These are phyloP conservation scores for Harrya chromipes DNA, from an alignment of 768 basidiomycete species.

Conservation along the genomic window DNA sequence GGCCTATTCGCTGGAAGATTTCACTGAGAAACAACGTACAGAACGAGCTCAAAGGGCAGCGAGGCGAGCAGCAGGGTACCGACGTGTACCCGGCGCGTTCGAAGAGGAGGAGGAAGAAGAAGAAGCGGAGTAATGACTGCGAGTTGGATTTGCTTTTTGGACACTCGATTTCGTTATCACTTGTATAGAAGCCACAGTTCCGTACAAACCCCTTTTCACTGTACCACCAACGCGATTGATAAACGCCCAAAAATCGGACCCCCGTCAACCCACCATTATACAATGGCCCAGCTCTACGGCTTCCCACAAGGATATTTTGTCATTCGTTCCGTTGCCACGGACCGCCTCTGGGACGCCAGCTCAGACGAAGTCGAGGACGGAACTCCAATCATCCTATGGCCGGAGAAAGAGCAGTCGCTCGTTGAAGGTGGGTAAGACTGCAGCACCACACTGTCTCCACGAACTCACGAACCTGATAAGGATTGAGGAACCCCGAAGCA, in stretches of 20 bases:
- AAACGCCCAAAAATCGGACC: neutral
- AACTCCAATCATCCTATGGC: slow-evolving; percentile 57
- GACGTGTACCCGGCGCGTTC: slow-evolving; percentile 28
- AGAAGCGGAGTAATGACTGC: neutral
- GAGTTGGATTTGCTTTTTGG: neutral
- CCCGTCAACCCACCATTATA: neutral
- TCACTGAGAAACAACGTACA: slow-evolving; percentile 52
- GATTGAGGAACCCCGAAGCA: slow-evolving; percentile 60
- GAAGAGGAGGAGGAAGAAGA: slow-evolving; percentile 23
- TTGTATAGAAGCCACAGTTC: neutral
- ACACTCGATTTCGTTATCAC: too few relatives aligned
- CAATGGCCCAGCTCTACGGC: slow-evolving; percentile 28
- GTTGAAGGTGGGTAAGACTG: slow-evolving; percentile 60
- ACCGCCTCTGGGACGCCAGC: slow-evolving; percentile 36
- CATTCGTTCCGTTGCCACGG: slow-evolving; percentile 35
- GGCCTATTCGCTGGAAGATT: slow-evolving; percentile 65
- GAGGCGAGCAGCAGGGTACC: slow-evolving; percentile 9
- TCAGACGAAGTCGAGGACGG: slow-evolving; percentile 36
- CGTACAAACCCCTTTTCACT: too few relatives aligned
- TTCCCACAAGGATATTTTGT: slow-evolving; percentile 42
- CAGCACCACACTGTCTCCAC: neutral
- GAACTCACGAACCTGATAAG: slow-evolving; percentile 35
- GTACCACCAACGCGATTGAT: neutral
- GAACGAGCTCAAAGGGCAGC: slow-evolving; percentile 31
- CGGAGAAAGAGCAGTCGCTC: slow-evolving; percentile 69